A percentile compares a stretch with the other conserved stretches of the same genome.
Conservation (phyloP, 352 stramenopile species). For the Globisporangium echinulatum region DNA sequence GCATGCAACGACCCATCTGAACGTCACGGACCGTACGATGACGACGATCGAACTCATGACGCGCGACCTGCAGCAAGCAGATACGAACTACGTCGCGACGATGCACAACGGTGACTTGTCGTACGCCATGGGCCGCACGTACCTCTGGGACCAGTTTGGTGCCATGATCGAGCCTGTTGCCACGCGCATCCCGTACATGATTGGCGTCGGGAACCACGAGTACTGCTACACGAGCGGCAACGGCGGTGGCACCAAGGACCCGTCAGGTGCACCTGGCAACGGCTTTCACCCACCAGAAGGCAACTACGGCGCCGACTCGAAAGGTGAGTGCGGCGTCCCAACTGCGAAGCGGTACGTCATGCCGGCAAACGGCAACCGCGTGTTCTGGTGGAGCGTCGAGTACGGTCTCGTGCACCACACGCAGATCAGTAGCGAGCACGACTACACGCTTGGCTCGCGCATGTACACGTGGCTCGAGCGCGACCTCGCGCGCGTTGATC, state of each 20-base stretch:
- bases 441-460: slow-evolving; percentile 72
- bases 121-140: slow-evolving; percentile 49
- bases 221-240: slow-evolving; percentile 23
- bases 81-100: slow-evolving; percentile 33
- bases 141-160: slow-evolving; percentile 67
- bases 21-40: slow-evolving; percentile 13
- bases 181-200: slow-evolving; percentile 61
- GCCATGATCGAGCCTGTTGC: slow-evolving; percentile 60
- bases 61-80: slow-evolving; percentile 14
- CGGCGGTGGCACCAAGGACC: slow-evolving; percentile 6
- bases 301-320: slow-evolving; percentile 32
- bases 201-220: slow-evolving; percentile 47
- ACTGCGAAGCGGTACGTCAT: slow-evolving; percentile 68
- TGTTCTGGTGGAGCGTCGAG: slow-evolving; percentile 54
- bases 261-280: slow-evolving; percentile 20
- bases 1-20: slow-evolving; percentile 4
- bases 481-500: slow-evolving; percentile 68
- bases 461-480: slow-evolving; percentile 88
- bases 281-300: slow-evolving; percentile 22
- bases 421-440: slow-evolving; percentile 87
- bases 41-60: slow-evolving; percentile 29
- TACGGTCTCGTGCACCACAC: slow-evolving; percentile 36
- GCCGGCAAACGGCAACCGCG: slow-evolving; percentile 39
- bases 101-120: slow-evolving; percentile 70
- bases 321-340: slow-evolving; percentile 83